Conservation (phyloP, 108 stramenopile genomes). For the Cyclotella sp. region DNA sequence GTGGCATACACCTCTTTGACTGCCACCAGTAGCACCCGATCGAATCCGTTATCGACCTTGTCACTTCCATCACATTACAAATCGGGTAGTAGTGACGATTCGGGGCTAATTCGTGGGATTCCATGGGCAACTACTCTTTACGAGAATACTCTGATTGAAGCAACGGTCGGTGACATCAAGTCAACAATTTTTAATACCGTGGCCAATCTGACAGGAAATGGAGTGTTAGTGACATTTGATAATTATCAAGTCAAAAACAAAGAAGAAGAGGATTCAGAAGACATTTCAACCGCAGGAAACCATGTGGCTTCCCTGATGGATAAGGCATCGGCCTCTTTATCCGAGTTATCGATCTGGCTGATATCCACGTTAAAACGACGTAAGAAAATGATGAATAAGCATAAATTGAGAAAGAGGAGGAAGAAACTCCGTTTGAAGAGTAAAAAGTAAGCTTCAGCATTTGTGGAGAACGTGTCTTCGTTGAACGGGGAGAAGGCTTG, state of each 20-base stretch:
- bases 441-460: constrained; percentile 46
- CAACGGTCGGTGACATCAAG: background rate
- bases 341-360: constrained; percentile 47
- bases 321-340: background rate
- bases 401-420: constrained; percentile 86
- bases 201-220: constrained; percentile 17
- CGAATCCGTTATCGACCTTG: no score
- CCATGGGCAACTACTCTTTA: no score
- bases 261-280: background rate
- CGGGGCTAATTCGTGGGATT: no score
- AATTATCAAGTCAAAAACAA: background rate
- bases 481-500: no score
- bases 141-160: no score
- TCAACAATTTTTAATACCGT: constrained; percentile 1
- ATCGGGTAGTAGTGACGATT: no score
- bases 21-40: no score
- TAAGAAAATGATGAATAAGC: constrained; percentile 90
- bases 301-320: background rate
- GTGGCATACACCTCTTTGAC: no score
- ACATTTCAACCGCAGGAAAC: background rate
- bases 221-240: background rate
- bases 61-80: no score
- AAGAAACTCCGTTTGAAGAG: constrained; percentile 82
- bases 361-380: constrained; percentile 85
- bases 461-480: no score